Percentiles rank a stretch among this genome's conserved stretches.
phyloP scores from a whole-genome alignment of 495 filamentous ascomycete genomes.

The Hypoxylon crocopeplum region DNA sequence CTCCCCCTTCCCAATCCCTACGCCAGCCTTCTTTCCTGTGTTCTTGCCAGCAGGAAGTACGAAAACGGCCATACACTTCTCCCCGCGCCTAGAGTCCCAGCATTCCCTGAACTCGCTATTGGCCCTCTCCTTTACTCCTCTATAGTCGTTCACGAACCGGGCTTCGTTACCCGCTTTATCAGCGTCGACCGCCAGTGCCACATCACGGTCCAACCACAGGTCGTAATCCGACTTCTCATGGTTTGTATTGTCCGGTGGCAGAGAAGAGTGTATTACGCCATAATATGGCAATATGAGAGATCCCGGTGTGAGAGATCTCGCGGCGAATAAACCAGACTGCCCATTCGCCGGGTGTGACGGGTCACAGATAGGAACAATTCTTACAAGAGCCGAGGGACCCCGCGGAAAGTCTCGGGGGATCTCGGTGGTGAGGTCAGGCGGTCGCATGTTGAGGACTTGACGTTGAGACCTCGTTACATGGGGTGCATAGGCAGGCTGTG shows the following conservation, averaged over 20 bases:
- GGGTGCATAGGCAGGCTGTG: conserved; percentile 55
- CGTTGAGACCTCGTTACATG: conserved; percentile 49
- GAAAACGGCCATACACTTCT: conserved; percentile 66
- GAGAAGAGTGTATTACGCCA: conserved; percentile 63
- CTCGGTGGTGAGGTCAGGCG: conserved; percentile 38
- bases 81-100: conserved; percentile 54
- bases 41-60: conserved; percentile 65
- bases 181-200: conserved; percentile 69
- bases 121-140: conserved; percentile 61
- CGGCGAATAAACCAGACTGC: conserved; percentile 72
- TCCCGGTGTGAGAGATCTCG: conserved; percentile 60
- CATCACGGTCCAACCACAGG: conserved; percentile 65
- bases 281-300: conserved; percentile 70
- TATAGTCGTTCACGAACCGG: conserved; percentile 77
- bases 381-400: conserved; percentile 56
- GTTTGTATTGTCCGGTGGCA: conserved; percentile 30
- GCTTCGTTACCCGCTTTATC: conserved; percentile 68
- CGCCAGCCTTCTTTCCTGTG: conserved; percentile 49
- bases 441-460: conserved; percentile 43
- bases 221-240: conserved; percentile 69
- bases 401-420: conserved; percentile 46
- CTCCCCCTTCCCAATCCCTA: conserved; percentile 62
- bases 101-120: conserved; percentile 69
- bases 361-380: conserved; percentile 60
- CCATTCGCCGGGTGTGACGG: conserved; percentile 66